Percentiles rank a stretch among this genome's conserved stretches.
Evolutionary conservation across 768 basidiomycete genomes (phyloP).

Genomic region (Fibroporia radiculosa): DNA sequence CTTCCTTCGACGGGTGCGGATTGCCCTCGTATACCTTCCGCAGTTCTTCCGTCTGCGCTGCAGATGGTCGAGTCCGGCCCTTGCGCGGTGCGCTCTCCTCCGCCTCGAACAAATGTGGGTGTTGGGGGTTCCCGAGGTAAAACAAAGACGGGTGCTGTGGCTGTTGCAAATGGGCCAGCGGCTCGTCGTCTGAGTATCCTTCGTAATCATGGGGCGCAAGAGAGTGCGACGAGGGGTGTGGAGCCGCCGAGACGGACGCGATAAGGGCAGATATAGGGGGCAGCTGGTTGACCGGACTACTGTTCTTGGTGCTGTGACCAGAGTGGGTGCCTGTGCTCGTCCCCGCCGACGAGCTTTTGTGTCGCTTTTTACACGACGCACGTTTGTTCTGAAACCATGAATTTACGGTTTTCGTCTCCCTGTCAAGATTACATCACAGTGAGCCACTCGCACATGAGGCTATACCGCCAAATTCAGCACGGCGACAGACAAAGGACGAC

Average conservation of each 20-base stretch:
- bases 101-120: conserved; percentile 36
- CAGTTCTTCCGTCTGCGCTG: conserved; percentile 63
- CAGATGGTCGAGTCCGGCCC: conserved; percentile 56
- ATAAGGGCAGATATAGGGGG: conserved; percentile 34
- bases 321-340: conserved; percentile 12
- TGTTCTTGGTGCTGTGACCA: conserved; percentile 22
- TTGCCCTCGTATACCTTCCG: conserved; percentile 55
- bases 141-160: conserved; percentile 29
- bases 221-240: conserved; percentile 21
- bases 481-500: conserved; percentile 25
- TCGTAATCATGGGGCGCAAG: conserved; percentile 32
- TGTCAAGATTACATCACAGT: conserved; percentile 25
- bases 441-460: conserved; percentile 4
- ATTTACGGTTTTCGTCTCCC: conserved; percentile 81
- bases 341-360: conserved; percentile 22
- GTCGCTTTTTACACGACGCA: conserved; percentile 70
- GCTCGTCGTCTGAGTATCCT: conserved; percentile 41
- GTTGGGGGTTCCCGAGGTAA: conserved; percentile 41
- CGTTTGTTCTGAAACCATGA: conserved; percentile 87
- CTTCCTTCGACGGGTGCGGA: conserved; percentile 61
- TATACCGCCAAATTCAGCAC: background rate
- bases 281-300: conserved; percentile 25
- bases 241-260: conserved; percentile 30
- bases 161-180: conserved; percentile 14
- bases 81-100: conserved; percentile 42